Evolutionary conservation across 192 early-diverging fungal genomes (phyloP).

Genomic region (Kappamyces sp.): DNA sequence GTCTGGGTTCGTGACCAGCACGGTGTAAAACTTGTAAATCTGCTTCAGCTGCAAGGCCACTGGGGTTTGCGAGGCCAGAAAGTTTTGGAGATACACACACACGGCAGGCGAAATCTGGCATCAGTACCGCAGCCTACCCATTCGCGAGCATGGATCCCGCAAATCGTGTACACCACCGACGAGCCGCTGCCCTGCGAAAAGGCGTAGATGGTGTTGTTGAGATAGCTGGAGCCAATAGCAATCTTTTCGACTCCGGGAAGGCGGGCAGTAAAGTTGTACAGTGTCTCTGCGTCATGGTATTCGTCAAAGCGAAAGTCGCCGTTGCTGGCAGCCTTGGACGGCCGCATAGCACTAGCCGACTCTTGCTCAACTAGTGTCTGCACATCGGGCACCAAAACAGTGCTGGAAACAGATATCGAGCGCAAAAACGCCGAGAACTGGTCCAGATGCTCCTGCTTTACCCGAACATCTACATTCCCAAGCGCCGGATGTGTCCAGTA

Average conservation of each 20-base stretch:
- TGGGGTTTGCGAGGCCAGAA: slow-evolving; percentile 14
- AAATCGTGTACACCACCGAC: slow-evolving; percentile 23
- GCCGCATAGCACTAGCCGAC: too few relatives aligned
- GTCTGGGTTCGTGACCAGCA: slow-evolving; percentile 49
- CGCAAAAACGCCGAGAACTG: too few relatives aligned
- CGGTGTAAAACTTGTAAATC: slow-evolving; percentile 47
- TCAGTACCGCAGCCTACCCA: slow-evolving; percentile 24
- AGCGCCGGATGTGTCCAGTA: too few relatives aligned
- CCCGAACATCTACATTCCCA: too few relatives aligned
- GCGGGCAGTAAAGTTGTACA: slow-evolving; percentile 17
- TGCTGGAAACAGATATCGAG: too few relatives aligned
- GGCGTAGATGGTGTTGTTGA: slow-evolving; percentile 19
- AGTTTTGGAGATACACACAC: slow-evolving; percentile 16
- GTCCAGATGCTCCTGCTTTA: too few relatives aligned
- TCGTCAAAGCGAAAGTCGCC: background rate
- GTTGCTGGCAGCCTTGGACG: too few relatives aligned
- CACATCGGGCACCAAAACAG: too few relatives aligned
- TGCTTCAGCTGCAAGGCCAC: slow-evolving; percentile 27
- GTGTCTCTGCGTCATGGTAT: slow-evolving; percentile 28
- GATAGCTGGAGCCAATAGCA: slow-evolving; percentile 28
- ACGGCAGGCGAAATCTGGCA: slow-evolving; percentile 37
- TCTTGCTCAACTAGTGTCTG: too few relatives aligned
- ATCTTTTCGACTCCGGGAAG: slow-evolving; percentile 19
- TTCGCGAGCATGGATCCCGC: slow-evolving; percentile 58
- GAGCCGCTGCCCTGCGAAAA: slow-evolving; percentile 28